Conservation (phyloP, 2,329 filamentous ascomycete genomes). For the Hirsutella minnesotensis region DNA sequence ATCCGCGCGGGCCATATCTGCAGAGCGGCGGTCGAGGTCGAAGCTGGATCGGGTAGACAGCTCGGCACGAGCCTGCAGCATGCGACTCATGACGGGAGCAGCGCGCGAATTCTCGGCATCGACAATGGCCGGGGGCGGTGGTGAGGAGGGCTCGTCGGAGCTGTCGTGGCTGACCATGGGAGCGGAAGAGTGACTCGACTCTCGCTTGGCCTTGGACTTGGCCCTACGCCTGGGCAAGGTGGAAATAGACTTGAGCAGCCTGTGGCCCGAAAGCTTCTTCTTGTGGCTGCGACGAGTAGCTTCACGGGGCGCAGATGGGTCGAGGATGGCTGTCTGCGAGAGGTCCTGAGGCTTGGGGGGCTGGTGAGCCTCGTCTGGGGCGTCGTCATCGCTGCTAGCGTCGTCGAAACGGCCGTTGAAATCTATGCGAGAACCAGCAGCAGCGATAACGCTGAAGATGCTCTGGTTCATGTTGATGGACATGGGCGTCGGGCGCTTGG, state of each 20-base stretch:
- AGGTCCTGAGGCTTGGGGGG: slow-evolving; percentile 25
- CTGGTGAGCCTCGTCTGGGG: slow-evolving; percentile 35
- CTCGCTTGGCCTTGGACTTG: slow-evolving; percentile 23
- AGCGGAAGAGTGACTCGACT: slow-evolving; percentile 26
- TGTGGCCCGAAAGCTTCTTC: slow-evolving; percentile 52
- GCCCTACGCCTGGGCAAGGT: slow-evolving; percentile 39
- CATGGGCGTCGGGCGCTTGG: slow-evolving; percentile 33
- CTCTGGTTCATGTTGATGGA: slow-evolving; percentile 82
- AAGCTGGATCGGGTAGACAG: slow-evolving; percentile 47
- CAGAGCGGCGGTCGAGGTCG: slow-evolving; percentile 36
- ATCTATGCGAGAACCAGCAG: slow-evolving; percentile 71
- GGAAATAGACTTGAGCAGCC: slow-evolving; percentile 53
- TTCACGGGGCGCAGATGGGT: slow-evolving; percentile 18
- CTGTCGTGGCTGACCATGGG: slow-evolving; percentile 22
- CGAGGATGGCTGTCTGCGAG: slow-evolving; percentile 30
- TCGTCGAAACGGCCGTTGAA: slow-evolving; percentile 72
- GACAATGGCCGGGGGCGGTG: slow-evolving; percentile 10
- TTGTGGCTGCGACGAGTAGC: slow-evolving; percentile 30
- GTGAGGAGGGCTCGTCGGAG: slow-evolving; percentile 13
- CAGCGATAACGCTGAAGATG: slow-evolving; percentile 84
- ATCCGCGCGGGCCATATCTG: slow-evolving; percentile 22
- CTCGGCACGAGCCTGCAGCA: slow-evolving; percentile 59
- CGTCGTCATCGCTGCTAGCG: slow-evolving; percentile 72
- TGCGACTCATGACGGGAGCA: slow-evolving; percentile 65
- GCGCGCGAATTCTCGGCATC: slow-evolving; percentile 29